These are phyloP conservation scores for Angomonas desouzai DNA, from an alignment of 208 protist genomes.

Conservation along the genomic window DNA sequence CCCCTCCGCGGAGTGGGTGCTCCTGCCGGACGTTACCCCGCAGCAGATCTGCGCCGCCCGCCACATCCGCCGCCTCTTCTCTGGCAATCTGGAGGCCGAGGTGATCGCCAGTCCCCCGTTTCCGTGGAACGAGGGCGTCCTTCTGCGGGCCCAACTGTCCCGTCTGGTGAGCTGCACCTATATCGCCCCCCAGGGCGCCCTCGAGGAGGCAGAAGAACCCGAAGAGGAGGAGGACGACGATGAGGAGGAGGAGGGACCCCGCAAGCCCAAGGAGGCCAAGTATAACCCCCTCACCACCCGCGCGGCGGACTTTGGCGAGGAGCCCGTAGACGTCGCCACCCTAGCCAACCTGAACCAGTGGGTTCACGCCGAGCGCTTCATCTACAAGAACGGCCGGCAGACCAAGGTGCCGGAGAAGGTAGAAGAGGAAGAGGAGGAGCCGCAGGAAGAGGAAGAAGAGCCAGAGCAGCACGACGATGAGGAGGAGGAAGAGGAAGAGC, in stretches of 20 bases:
- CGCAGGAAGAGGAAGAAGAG: constrained; percentile 34
- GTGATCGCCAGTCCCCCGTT: constrained; percentile 88
- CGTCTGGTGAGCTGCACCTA: constrained; percentile 89
- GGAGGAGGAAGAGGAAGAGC: constrained; percentile 38
- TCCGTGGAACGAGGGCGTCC: constrained; percentile 87
- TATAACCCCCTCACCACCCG: constrained; percentile 66
- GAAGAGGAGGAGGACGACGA: constrained; percentile 86
- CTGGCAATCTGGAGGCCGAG: constrained; percentile 78
- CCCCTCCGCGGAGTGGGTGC: constrained; percentile 64
- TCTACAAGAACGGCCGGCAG: constrained; percentile 86
- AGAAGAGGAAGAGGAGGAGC: constrained; percentile 63
- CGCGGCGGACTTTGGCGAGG: constrained; percentile 60
- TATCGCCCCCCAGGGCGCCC: constrained; percentile 83
- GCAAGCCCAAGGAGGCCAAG: constrained; percentile 80
- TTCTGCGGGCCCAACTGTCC: constrained; percentile 92
- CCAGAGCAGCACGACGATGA: constrained; percentile 60
- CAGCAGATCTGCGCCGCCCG: constrained; percentile 88
- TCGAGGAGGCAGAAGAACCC: constrained; percentile 78
- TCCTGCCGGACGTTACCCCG: constrained; percentile 92
- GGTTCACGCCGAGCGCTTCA: constrained; percentile 80
- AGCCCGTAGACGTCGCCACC: constrained; percentile 75
- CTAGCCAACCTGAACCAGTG: constrained; percentile 77
- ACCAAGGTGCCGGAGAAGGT: constrained; percentile 87
- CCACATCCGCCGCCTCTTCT: constrained; percentile 87
- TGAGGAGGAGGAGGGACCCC: constrained; percentile 55